Percentiles rank a stretch among this genome's conserved stretches.
Evolutionary conservation across 2,329 filamentous ascomycete genomes (phyloP).

Genomic region (Penicillium sp.): DNA sequence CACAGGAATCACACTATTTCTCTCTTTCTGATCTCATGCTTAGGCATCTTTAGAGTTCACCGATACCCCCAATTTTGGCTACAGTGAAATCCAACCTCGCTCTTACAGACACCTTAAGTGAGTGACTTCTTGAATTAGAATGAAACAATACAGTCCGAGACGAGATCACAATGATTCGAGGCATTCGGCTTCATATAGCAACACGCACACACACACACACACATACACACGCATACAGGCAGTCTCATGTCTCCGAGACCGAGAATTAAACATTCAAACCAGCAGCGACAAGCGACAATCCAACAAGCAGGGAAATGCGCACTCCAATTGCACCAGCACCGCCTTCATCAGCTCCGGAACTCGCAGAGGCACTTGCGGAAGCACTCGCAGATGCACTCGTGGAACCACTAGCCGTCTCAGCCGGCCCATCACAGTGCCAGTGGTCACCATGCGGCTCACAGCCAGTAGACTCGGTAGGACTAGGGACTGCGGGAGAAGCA

Average conservation of each 20-base stretch:
- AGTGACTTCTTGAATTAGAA: not conserved
- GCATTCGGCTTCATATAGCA: not conserved
- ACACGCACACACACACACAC: not conserved
- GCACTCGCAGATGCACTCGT: not conserved
- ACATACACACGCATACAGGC: not conserved
- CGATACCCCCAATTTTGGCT: too few relatives aligned
- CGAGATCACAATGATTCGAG: too few relatives aligned
- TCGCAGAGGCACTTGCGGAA: not conserved
- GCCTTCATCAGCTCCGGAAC: not conserved
- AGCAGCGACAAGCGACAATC: not conserved
- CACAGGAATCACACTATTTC: too few relatives aligned
- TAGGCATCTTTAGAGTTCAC: not conserved
- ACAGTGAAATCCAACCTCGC: not conserved
- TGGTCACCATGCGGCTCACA: slow-evolving; percentile 26
- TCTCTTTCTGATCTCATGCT: not conserved
- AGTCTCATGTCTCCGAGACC: not conserved
- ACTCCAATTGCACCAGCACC: not conserved
- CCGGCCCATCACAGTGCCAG: slow-evolving; percentile 26
- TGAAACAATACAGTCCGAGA: not conserved
- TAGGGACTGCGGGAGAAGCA: slow-evolving; percentile 16
- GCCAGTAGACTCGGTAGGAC: slow-evolving; percentile 24
- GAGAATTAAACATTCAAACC: not conserved
- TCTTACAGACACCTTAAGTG: not conserved
- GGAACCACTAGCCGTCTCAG: slow-evolving; percentile 1
- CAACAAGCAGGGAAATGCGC: not conserved